Evolutionary conservation across 495 filamentous ascomycete species (phyloP), one percentile per base, ranked within the genome.

Genomic region (Xylaria intraflava): DNA sequence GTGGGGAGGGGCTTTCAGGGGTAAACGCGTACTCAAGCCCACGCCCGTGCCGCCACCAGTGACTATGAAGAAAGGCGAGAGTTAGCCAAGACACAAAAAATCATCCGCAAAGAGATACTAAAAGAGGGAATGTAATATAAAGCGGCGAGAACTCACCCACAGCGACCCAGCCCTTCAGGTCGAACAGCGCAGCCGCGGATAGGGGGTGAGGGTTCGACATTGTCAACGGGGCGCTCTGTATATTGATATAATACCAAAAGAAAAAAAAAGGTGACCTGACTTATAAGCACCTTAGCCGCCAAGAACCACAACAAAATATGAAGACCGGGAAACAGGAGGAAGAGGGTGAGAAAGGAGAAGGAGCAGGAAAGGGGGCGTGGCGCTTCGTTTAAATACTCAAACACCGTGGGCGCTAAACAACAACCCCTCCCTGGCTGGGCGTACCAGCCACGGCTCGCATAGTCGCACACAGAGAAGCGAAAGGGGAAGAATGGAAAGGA

Each of bases 31-130:
- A 64, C 61, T 82, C 12, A 77, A 57, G 23, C 84, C 84, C 53
- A 84, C 77, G 10, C 83, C 69, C 6, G 69, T 69, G 19, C 81
- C 82, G 4, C 80, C 81, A 22, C 81, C 80, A 1, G 82, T 84
- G 24, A 84, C 75, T 65, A 12, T 38, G 41, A 44, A 20, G 35
- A 44, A n/a, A 26, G 0, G 3, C 1, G 29, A 46, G 14, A 7
- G 29, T 53, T 30, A 53, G 42, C 49, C 1, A 11, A 7, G 14
- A 44, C 17, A 17, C 16, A 8, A 30, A 1, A 9, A 19, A 31
- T 14, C 9, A 11, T 24, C n/a, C 19, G 19, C 1, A 8, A n/a
- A 4, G 14, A 30, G 16, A 40, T 26, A 29, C 14, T 2, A n/a
- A 30, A 30, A 42, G n/a, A 0, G 26, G n/a, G 38, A 17, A 2